Evolutionary conservation across 108 stramenopile genomes (phyloP), one percentile per base, ranked within the genome.

Genomic region (Fistulifera pelliculosa): DNA sequence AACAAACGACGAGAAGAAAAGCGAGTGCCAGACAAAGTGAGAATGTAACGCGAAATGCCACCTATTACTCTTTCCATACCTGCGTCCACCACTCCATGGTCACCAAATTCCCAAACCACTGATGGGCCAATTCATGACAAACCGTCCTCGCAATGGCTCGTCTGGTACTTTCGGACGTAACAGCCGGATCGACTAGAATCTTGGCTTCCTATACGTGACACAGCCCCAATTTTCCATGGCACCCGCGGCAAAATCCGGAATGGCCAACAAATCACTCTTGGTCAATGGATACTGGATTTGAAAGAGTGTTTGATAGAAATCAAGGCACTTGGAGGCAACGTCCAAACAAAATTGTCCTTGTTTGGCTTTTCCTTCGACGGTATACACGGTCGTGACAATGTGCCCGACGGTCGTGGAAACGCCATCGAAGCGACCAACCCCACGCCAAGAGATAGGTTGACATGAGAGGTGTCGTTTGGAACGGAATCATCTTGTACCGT

Each of bases 181-280:
- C 13, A 4, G 43, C 41, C n/a, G 27, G 41, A 22, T 62, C 38
- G 19, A 74, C 56, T 27, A 73, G 55, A 44, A 78, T 73, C 48
- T 78, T 78, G 43, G 56, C 74, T 67, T 74, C 77, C 81, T 48
- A 68, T 81, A 83, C 0, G 81, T 87, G 27, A 87, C 79, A 22
- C 77, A 58, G 21, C 85, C 81, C 79, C 81, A 83, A 55, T 83
- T 83, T 68, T 83, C 85, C 85, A 87, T 62, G 38, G 85, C 85
- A 0, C 85, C 85, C 26, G 80, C 78, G 4, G 85, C 85, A 57
- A 87, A 87, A 52, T 83, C 82, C 19, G 82, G 75, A 54, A 73
- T 78, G 13, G 77, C 83, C 1, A 81, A 24, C 14, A 87, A 54
- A 53, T 87, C 80, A 35, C 71, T 66, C 60, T 87, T 81, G 16